Conservation (phyloP, 441 rosid genomes). For the Adansonia grandidieri region DNA sequence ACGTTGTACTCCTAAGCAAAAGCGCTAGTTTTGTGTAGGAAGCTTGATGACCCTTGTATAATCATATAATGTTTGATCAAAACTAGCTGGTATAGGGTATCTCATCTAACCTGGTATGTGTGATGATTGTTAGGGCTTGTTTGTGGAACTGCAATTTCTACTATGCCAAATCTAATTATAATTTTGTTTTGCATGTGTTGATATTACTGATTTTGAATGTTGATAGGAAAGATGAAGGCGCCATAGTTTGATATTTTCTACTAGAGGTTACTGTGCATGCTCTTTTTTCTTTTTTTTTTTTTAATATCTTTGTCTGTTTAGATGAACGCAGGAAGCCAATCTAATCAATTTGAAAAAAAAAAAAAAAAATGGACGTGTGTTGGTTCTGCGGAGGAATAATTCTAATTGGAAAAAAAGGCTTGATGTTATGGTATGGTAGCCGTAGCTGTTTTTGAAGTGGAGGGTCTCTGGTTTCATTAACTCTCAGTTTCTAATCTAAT, state of each 20-base stretch:
- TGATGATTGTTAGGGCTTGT: neutral
- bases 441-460: neutral
- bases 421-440: neutral
- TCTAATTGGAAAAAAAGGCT: neutral
- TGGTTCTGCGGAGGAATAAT: neutral
- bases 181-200: neutral
- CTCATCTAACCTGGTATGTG: neutral
- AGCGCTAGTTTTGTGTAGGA: neutral
- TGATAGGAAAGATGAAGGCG: neutral
- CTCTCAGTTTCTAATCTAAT: neutral
- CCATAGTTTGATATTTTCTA: neutral
- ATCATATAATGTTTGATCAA: neutral
- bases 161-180: neutral
- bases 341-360: neutral
- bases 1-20: conserved; percentile 12
- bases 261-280: neutral
- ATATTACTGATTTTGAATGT: neutral
- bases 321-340: neutral
- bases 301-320: no score
- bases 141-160: neutral
- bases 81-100: no score
- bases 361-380: neutral
- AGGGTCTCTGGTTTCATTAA: neutral
- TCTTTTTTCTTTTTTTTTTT: neutral
- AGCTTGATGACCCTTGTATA: conserved; percentile 23